phyloP scores from a whole-genome alignment of 2,329 filamentous ascomycete genomes.

The Alternaria brassicicola region DNA sequence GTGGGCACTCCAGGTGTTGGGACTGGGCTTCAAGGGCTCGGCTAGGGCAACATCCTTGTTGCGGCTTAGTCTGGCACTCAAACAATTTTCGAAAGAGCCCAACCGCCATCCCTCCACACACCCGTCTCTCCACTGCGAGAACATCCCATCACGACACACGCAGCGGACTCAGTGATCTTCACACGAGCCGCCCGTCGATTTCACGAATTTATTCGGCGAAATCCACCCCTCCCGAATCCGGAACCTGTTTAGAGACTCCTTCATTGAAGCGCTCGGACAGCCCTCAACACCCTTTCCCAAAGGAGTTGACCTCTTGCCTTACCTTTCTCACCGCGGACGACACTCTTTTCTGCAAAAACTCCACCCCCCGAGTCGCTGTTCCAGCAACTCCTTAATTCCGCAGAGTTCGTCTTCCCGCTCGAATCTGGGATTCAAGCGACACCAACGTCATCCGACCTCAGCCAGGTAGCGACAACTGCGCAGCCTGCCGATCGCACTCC shows the following conservation, averaged over 20 bases:
- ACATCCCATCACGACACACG: constrained; percentile 39
- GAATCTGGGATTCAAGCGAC: constrained; percentile 41
- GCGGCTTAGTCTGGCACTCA: constrained; percentile 31
- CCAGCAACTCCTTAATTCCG: constrained; percentile 33
- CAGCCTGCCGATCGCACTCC: constrained; percentile 15
- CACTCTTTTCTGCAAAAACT: constrained; percentile 35
- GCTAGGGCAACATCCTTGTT: constrained; percentile 20
- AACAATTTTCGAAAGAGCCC: constrained; percentile 32
- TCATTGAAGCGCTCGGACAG: constrained; percentile 45
- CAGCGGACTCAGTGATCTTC: constrained; percentile 37
- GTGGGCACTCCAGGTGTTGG: constrained; percentile 11
- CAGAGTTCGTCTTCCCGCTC: constrained; percentile 25
- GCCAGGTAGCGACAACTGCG: constrained; percentile 21
- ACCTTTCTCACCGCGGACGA: constrained; percentile 27
- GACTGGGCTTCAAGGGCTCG: constrained; percentile 13
- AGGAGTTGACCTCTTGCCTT: constrained; percentile 33
- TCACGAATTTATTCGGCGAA: constrained; percentile 48
- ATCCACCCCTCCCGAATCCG: constrained; percentile 29
- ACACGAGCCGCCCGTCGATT: constrained; percentile 47
- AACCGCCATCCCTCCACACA: constrained; percentile 19
- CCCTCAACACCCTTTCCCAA: constrained; percentile 38
- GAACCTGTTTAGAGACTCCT: constrained; percentile 37
- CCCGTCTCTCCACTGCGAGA: constrained; percentile 43
- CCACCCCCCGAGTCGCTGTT: constrained; percentile 35
- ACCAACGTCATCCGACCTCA: constrained; percentile 21